Evolutionary conservation across 805 yeast genomes (phyloP).

Genomic region (Lipomyces anomalus): DNA sequence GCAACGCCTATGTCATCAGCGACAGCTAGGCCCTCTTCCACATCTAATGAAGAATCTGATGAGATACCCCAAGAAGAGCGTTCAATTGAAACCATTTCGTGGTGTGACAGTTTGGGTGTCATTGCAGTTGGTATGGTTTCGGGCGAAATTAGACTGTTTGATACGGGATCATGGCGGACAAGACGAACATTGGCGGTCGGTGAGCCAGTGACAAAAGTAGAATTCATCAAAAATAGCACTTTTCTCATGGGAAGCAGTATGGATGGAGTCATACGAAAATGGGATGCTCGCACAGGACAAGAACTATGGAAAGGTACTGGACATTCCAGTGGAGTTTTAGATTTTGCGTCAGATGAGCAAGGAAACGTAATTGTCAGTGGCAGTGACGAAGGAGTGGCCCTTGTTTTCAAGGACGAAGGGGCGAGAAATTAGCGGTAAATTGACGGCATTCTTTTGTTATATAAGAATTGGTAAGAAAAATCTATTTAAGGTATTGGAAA

Average conservation of each 20-base stretch:
- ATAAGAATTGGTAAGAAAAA: no score
- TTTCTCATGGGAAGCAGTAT: conserved; percentile 64
- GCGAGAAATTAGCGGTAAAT: no score
- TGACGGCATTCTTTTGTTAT: no score
- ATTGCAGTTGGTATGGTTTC: conserved; percentile 86
- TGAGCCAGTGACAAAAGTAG: conserved; percentile 80
- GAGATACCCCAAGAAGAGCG: conserved; percentile 41
- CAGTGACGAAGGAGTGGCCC: conserved; percentile 93
- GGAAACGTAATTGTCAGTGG: conserved; percentile 79
- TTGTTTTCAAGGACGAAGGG: conserved; percentile 47
- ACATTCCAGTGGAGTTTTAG: conserved; percentile 90
- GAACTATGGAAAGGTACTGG: conserved; percentile 77
- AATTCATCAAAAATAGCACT: conserved; percentile 51
- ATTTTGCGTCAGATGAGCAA: conserved; percentile 57
- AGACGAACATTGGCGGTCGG: conserved; percentile 62
- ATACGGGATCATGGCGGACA: conserved; percentile 78
- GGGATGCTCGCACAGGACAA: conserved; percentile 84
- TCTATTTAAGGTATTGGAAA: no score
- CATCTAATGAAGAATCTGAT: conserved; percentile 27
- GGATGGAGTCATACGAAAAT: conserved; percentile 79
- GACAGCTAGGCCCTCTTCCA: background rate
- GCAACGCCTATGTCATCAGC: conserved; percentile 3
- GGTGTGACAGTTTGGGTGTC: conserved; percentile 61
- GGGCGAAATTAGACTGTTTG: conserved; percentile 79
- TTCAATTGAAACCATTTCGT: conserved; percentile 74